Evolutionary conservation across 2,329 filamentous ascomycete genomes (phyloP), one percentile per base, ranked within the genome.

Genomic region (Colletotrichum sp.): DNA sequence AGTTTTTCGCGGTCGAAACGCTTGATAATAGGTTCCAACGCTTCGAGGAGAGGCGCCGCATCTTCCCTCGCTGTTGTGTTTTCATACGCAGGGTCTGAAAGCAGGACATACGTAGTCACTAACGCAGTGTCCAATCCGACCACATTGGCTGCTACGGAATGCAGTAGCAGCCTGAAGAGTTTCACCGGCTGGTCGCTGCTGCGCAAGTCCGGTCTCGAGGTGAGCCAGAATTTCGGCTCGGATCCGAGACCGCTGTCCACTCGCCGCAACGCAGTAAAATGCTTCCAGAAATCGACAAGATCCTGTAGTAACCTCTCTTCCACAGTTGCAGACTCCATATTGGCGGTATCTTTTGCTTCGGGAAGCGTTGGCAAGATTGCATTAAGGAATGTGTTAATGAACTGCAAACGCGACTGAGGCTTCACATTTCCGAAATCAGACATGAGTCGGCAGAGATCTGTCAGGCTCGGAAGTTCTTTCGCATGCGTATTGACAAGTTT

Each of bases 261-360:
- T 13, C 84, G 80, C 56, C 78, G 81, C 52, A 86, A 77, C 66
- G 83, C 82, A 2, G 85, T 84, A 16, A 85, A 74, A 71, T 85
- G 83, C 77, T 82, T 81, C 85, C 85, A 86, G 68, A 86, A 72
- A 15, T 79, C 79, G 34, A 85, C 52, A 6, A 86, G 78, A 75
- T 85, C 83, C 0, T 79, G 69, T 55, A 82, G 64, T 22, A 73
- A 27, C 9, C 30, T 34, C 13, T 72, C 69, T 8, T 78, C 61
- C 6, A 70, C 66, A n/a, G 27, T 32, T 32, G 28, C 18, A n/a
- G 32, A 27, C 66, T 18, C 13, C 36, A 9, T 34, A 36, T 8
- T 62, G 22, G 25, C 16, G 15, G 8, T 22, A 8, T 27, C 32
- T 12, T 39, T 43, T 34, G 32, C 32, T 64, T 66, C 60, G 7